Evolutionary conservation across 768 basidiomycete genomes (phyloP), one percentile per base, ranked within the genome.

Genomic region (Naganishia antarctica): DNA sequence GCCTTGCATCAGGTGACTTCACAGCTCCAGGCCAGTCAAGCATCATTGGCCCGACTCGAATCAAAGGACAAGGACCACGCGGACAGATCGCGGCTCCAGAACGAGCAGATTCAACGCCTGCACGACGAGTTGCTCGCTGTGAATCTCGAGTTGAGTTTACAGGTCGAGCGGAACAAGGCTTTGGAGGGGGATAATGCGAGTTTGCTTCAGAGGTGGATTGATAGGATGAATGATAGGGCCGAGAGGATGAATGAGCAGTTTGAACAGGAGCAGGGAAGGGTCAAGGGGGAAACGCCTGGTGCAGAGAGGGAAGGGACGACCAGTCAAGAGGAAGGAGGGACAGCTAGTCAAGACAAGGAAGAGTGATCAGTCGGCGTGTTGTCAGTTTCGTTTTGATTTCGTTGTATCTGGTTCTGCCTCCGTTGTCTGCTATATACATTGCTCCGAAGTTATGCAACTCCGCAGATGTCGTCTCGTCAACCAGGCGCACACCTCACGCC

Each of bases 71-170:
- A 94, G 70, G 82, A 90, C 57, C 81, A 83, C 3, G 77, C 81
- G 40, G 65, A 60, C 85, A 87, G 57, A 86, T 90, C 78, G 88
- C 91, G 76, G 81, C 25, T 57, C 2, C 82, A 70, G 89, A 92
- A 72, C 79, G 94, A 68, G 89, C 91, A 89, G 77, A 83, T 74
- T 26, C 75, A 76, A 64, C 64, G 74, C 26, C 83, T 98, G 16
- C 89, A 93, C 71, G 94, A 99, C 77, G 94, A 99, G 79, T 88
- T 94, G 79, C 86, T 85, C 69, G 91, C 94, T 1, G 83, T 92
- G 47, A 87, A 90, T 64, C 83, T 99, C 51, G 94, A 99, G 77
- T 84, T 98, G 13, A 84, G 86, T 46, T 90, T 94, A 72, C 86
- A 94, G 26, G 87, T 90, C 62, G 86, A 91, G 66, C 86, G 90